Evolutionary conservation across 805 yeast genomes (phyloP).

Genomic region (Allodekkera sacchari): DNA sequence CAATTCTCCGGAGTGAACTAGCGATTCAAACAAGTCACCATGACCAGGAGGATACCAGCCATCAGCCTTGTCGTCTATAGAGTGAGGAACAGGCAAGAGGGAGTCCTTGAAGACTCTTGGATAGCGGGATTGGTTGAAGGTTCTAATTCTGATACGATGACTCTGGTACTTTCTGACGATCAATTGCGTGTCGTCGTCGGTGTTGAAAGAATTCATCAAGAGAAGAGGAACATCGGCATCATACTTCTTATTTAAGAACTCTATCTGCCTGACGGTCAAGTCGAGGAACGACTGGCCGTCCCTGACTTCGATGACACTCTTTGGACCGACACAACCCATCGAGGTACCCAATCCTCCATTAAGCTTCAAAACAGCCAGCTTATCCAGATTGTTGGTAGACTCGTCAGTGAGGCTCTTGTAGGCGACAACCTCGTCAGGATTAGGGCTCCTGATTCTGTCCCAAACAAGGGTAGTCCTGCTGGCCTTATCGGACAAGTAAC

Average conservation of each 20-base stretch:
- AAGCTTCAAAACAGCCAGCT: slow-evolving; percentile 90
- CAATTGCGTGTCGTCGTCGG: slow-evolving; percentile 90
- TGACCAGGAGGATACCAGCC: slow-evolving; percentile 99
- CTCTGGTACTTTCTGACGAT: slow-evolving; percentile 95
- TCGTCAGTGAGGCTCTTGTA: slow-evolving; percentile 46
- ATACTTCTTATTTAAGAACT: slow-evolving; percentile 81
- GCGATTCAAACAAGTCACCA: slow-evolving; percentile 91
- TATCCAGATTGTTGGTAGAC: slow-evolving; percentile 44
- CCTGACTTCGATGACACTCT: slow-evolving; percentile 95
- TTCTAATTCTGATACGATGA: slow-evolving; percentile 88
- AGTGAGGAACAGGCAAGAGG: slow-evolving; percentile 86
- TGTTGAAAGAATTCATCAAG: slow-evolving; percentile 97
- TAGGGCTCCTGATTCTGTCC: slow-evolving; percentile 93
- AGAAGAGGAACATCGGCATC: slow-evolving; percentile 92
- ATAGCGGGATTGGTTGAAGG: slow-evolving; percentile 96
- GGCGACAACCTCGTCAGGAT: slow-evolving; percentile 79
- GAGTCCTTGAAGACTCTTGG: slow-evolving; percentile 96
- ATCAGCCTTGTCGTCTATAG: slow-evolving; percentile 63
- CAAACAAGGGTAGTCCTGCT: slow-evolving; percentile 78
- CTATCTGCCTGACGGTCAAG: slow-evolving; percentile 93
- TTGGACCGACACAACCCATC: slow-evolving; percentile 99
- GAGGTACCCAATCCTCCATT: slow-evolving; percentile 99
- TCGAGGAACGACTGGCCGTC: slow-evolving; percentile 97
- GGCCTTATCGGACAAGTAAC: slow-evolving; percentile 86
- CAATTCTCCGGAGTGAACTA: slow-evolving; percentile 84